phyloP scores from a whole-genome alignment of 306 rosid genomes.

The Inga leiocalycina region DNA sequence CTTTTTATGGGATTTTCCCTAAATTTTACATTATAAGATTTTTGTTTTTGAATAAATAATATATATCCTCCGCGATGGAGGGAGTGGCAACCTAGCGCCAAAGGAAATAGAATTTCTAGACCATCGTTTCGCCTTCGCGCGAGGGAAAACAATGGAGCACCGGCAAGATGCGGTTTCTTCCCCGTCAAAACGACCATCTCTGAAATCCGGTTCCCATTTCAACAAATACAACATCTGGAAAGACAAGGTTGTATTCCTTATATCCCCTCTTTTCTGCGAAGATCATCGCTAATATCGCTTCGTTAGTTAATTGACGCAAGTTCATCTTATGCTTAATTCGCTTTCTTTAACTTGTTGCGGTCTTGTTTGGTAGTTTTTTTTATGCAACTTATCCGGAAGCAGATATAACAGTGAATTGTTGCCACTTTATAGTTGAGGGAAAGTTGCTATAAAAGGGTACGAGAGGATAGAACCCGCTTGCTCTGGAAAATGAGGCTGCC shows the following conservation, averaged over 20 bases:
- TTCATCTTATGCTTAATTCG: not conserved
- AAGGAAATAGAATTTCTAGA: not conserved
- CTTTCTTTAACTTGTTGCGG: not conserved
- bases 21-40: no score
- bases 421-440: conserved; percentile 59
- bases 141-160: not conserved
- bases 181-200: conserved; percentile 35
- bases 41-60: no score
- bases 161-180: not conserved
- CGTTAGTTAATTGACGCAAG: not conserved
- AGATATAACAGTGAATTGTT: not conserved
- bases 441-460: conserved; percentile 72
- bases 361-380: not conserved
- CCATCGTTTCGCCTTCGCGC: not conserved
- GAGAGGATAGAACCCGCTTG: conserved; percentile 71
- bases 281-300: not conserved
- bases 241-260: conserved; percentile 48
- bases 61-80: no score
- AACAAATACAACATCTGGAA: conserved; percentile 64
- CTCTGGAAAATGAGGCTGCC: conserved; percentile 75
- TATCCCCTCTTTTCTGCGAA: not conserved
- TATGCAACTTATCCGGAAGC: not conserved
- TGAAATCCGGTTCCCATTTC: conserved; percentile 55
- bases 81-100: not conserved
- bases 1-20: no score